These are phyloP conservation scores for Chlorella variabilis DNA, from an alignment of 163 green algal species.

Conservation along the genomic window DNA sequence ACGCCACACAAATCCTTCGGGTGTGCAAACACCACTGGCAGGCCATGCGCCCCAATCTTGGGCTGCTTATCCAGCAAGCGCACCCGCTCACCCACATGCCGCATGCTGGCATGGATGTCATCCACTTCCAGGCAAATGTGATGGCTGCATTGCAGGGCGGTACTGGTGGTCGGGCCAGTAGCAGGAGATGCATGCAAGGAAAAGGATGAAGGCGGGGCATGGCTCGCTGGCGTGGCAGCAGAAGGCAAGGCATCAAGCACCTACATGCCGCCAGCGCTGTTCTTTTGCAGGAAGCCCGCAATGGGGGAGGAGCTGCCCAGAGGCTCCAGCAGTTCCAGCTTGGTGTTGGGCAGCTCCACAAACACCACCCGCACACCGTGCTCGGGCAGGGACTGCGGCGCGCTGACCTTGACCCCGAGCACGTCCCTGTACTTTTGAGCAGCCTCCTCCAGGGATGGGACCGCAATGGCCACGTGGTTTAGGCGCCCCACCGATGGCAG, in stretches of 20 bases:
- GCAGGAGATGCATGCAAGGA: background rate
- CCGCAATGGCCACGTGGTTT: constrained; percentile 75
- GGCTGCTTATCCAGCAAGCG: constrained; percentile 48
- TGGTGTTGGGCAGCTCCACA: constrained; percentile 70
- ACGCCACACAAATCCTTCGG: constrained; percentile 68
- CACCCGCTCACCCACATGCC: constrained; percentile 19
- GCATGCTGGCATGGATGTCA: constrained; percentile 36
- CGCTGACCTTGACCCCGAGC: constrained; percentile 51
- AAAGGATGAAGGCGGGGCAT: background rate
- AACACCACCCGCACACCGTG: constrained; percentile 77
- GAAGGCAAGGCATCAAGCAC: too few relatives aligned
- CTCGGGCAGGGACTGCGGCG: constrained; percentile 53
- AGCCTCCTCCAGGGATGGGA: constrained; percentile 60
- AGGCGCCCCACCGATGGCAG: constrained; percentile 47
- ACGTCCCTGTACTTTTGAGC: constrained; percentile 49
- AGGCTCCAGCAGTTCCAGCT: constrained; percentile 73
- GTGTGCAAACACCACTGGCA: constrained; percentile 71
- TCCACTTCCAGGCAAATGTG: constrained; percentile 73
- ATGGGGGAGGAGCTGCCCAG: constrained; percentile 65
- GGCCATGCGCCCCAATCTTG: constrained; percentile 71
- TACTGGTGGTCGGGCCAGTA: too few relatives aligned
- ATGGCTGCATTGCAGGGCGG: constrained; percentile 48
- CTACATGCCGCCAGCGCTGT: constrained; percentile 61
- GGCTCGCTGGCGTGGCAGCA: too few relatives aligned
- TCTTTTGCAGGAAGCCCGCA: constrained; percentile 62